These are phyloP conservation scores for Solanum virginianum DNA, from an alignment of 257 asterid species.

Conservation along the genomic window DNA sequence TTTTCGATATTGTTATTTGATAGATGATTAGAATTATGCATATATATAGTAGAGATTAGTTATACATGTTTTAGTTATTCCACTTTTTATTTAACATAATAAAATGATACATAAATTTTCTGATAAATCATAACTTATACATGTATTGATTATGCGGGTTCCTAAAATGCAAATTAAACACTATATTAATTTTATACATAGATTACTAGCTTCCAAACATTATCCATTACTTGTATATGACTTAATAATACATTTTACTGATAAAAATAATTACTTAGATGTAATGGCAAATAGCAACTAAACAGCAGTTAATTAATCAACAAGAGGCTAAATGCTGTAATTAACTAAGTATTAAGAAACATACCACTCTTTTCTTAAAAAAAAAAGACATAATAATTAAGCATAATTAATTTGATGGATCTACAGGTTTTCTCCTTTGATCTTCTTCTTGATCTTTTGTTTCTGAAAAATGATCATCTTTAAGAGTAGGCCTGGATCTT, in stretches of 20 bases:
- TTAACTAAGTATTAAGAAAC: not conserved
- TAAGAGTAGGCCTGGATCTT: not conserved
- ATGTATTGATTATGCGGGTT: accelerated
- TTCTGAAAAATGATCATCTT: not conserved
- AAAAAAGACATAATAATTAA: not conserved
- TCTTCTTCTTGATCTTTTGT: not conserved
- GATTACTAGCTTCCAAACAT: not conserved
- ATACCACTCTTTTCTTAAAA: not conserved
- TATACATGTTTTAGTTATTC: too few relatives aligned
- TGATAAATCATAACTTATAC: not conserved
- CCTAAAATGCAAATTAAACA: not conserved
- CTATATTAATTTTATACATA: not conserved
- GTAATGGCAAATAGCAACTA: not conserved
- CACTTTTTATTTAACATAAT: not conserved
- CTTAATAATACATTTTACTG: not conserved
- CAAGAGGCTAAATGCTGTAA: not conserved
- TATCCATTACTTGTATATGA: not conserved
- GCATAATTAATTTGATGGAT: not conserved
- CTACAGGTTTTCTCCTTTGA: not conserved
- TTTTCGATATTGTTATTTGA: not conserved
- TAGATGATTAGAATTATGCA: not conserved
- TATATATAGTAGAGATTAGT: not conserved
- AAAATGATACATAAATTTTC: not conserved
- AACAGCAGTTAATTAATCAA: not conserved
- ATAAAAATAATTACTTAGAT: not conserved